Evolutionary conservation across 2,329 filamentous ascomycete species (phyloP).

Genomic region (Didymella glomerata): DNA sequence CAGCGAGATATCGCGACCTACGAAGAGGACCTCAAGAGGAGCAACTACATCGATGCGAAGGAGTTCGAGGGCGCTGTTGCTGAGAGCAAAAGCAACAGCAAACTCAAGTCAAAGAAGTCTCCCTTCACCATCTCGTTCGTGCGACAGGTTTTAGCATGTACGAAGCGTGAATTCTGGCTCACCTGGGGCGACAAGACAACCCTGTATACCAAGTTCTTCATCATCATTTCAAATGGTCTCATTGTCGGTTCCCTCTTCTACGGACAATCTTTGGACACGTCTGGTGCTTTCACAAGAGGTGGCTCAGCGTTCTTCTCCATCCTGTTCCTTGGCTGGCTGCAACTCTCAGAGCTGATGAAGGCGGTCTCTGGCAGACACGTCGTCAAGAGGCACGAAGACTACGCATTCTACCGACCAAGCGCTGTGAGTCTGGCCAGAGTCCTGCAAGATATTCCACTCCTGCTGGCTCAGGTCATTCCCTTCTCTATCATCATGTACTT

Average conservation of each 20-base stretch:
- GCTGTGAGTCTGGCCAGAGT: constrained; percentile 70
- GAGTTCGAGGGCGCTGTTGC: constrained; percentile 72
- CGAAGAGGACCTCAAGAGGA: constrained; percentile 65
- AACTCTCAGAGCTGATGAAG: constrained; percentile 79
- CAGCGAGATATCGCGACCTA: constrained; percentile 69
- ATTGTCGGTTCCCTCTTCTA: constrained; percentile 85
- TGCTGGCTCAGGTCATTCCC: constrained; percentile 65
- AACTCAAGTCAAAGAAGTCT: constrained; percentile 71
- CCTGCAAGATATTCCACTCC: constrained; percentile 68
- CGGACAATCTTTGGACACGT: constrained; percentile 66
- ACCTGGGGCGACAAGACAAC: constrained; percentile 77
- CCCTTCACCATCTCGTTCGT: constrained; percentile 79
- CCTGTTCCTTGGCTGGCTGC: constrained; percentile 73
- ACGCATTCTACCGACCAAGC: constrained; percentile 74
- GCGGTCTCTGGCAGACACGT: constrained; percentile 76
- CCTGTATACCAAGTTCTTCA: constrained; percentile 77
- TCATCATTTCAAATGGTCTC: constrained; percentile 76
- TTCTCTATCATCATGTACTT: constrained; percentile 72
- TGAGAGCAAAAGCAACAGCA: constrained; percentile 66
- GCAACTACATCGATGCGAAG: constrained; percentile 67
- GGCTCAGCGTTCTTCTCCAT: constrained; percentile 73
- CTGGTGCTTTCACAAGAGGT: constrained; percentile 69
- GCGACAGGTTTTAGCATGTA: constrained; percentile 73
- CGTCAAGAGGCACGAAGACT: constrained; percentile 72
- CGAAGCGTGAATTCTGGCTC: constrained; percentile 79